Evolutionary conservation across 208 protist genomes (phyloP), one percentile per base, ranked within the genome.

Genomic region (Crithidia expoeki): DNA sequence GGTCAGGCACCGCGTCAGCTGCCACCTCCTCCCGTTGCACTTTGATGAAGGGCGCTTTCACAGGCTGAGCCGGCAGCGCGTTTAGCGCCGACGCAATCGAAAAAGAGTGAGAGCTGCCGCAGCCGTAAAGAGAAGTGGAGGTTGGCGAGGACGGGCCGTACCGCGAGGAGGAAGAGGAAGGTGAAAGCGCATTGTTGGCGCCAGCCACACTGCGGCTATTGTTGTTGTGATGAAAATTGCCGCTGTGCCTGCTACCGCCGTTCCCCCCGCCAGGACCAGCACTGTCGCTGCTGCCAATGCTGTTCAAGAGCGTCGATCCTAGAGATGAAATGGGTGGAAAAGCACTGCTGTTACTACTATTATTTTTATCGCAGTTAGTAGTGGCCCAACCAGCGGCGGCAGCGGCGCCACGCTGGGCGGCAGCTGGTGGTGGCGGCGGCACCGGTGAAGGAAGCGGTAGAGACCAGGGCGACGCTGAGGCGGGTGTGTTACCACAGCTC

Each of bases 11-110:
- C 23, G 61, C 57, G 38, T 75, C 59, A 14, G 61, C 69, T 16
- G 42, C 52, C 23, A 68, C 69, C 53, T 68, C 53, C 53, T 64
- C 69, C 6, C 61, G 60, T 52, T 63, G 61, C 25, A 75, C 61
- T 27, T 68, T 61, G n/a, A 75, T 62, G 38, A 57, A 51, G 4
- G 61, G 52, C 34, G 69, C 61, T 58, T 62, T 52, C 21, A 62
- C 42, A 9, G 61, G 42, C 25, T 33, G 53, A 9, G 27, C 57
- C 21, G 69, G 14, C 52, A 63, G 53, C 49, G 60, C 59, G 23
- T 23, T 46, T 40, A 62, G 58, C 60, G 56, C 52, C 21, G 69
- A 64, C 0, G 42, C n/a, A 1, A 42, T 55, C 27, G 32, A 63
- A n/a, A 47, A 32, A 16, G 53, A 55, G 32, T 23, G 42, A n/a